These are phyloP conservation scores for Cladophialophora bantiana DNA, from an alignment of 2,329 filamentous ascomycete species.

Conservation along the genomic window DNA sequence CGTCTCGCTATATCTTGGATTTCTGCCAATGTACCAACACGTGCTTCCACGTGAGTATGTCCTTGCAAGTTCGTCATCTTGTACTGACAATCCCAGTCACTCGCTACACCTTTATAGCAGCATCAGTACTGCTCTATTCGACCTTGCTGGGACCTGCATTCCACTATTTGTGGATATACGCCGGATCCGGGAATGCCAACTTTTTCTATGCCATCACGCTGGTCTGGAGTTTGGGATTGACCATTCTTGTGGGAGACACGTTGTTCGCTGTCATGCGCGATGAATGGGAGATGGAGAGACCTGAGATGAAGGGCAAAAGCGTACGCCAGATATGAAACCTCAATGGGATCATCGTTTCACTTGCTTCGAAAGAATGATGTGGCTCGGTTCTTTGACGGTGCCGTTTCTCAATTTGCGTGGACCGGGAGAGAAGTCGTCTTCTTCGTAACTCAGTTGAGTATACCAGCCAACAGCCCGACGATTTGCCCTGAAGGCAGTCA, in stretches of 20 bases:
- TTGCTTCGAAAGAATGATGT: constrained; percentile 61
- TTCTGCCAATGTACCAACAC: constrained; percentile 87
- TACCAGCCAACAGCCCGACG: constrained; percentile 58
- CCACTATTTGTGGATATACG: constrained; percentile 97
- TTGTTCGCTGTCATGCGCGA: constrained; percentile 89
- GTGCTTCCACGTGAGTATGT: constrained; percentile 75
- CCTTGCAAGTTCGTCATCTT: neutral
- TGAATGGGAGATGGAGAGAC: constrained; percentile 91
- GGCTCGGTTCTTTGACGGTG: constrained; percentile 56
- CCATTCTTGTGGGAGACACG: constrained; percentile 83
- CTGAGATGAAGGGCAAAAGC: constrained; percentile 88
- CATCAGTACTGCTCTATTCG: constrained; percentile 83
- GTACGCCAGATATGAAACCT: constrained; percentile 75
- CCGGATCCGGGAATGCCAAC: constrained; percentile 95
- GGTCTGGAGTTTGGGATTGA: constrained; percentile 94
- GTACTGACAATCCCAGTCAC: constrained; percentile 67
- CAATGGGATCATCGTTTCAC: constrained; percentile 39
- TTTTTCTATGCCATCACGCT: constrained; percentile 99
- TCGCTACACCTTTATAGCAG: constrained; percentile 88
- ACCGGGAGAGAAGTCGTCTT: constrained; percentile 61
- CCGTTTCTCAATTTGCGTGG: constrained; percentile 59
- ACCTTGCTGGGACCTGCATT: constrained; percentile 91
- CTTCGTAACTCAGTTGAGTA: constrained; percentile 56
- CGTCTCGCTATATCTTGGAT: constrained; percentile 81
- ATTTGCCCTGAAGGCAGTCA: constrained; percentile 66